These are phyloP conservation scores for Cucurbita ficifolia DNA, from an alignment of 306 rosid genomes.

Conservation along the genomic window DNA sequence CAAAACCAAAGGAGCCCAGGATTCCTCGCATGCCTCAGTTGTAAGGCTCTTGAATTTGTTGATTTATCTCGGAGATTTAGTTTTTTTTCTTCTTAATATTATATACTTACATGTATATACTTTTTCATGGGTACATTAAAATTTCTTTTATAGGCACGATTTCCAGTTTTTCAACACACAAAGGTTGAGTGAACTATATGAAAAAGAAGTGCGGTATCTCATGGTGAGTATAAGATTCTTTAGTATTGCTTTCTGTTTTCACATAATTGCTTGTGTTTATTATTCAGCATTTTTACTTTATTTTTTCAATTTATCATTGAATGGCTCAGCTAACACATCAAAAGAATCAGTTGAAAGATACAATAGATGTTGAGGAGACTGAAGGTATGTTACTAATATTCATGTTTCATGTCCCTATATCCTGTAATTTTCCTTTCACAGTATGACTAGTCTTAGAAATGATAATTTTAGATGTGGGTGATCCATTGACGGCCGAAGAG, in stretches of 20 bases:
- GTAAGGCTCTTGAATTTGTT: constrained; percentile 33
- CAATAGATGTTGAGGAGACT: constrained; percentile 86
- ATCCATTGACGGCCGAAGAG: constrained; percentile 93
- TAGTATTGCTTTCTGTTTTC: neutral
- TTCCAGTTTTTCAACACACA: constrained; percentile 92
- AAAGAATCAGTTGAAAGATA: constrained; percentile 89
- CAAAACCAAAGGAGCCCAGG: constrained; percentile 89
- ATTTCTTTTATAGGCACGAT: constrained; percentile 48
- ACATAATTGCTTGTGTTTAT: neutral
- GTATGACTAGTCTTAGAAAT: constrained; percentile 11
- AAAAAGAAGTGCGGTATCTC: constrained; percentile 92
- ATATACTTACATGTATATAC: neutral
- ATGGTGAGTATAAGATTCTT: constrained; percentile 50
- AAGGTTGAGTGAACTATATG: constrained; percentile 86
- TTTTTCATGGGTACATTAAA: neutral
- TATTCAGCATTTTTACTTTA: neutral
- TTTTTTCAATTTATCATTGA: constrained; percentile 8
- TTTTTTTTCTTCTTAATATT: neutral
- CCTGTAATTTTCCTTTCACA: neutral
- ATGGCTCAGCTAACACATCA: constrained; percentile 82
- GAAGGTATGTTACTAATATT: constrained; percentile 43
- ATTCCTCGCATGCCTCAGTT: constrained; percentile 98
- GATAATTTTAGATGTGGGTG: constrained; percentile 53
- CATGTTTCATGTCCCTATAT: neutral
- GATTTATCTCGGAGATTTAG: neutral